Evolutionary conservation across 441 rosid species (phyloP), one percentile per base, ranked within the genome.

Genomic region (Brassica balearica): DNA sequence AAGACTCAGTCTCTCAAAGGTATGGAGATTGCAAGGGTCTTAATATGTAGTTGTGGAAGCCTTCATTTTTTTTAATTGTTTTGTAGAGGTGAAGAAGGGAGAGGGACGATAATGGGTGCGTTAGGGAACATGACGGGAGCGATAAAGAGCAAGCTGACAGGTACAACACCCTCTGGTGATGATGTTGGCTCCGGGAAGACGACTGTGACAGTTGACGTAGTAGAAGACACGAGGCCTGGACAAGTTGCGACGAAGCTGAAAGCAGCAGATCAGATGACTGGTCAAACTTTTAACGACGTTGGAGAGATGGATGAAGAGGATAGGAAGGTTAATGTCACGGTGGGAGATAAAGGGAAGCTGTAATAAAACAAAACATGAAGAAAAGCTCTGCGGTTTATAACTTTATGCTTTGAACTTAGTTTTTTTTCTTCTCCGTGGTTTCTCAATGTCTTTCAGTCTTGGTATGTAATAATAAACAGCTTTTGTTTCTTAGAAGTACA

Each of bases 221-320:
- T 25, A 8, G 81, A 76, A 56, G 82, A 86, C 29, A 77, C 87
- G 0, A 71, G 58, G 5, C 74, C 90, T 0, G 91, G 88, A 15
- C 75, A 65, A 0, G 85, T 86, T 53, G 91, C 88, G 0, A 15
- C 84, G 5, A 10, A 73, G 5, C 72, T 87, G 32, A 87, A 85
- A 74, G 65, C 80, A 17, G 34, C 90, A 1, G 89, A 90, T 69
- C 90, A 84, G 60, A 85, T 84, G 85, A 71, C 80, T 1, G 87
- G 88, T 8, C 91, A 85, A 69, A 69, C 91, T 22, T 87, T 88
- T 59, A 87, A 90, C 15, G 87, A 88, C 14, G 89, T 86, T 38
- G 92, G 91, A 32, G 63, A 58, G n/a, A 14, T 86, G 36, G 85
- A 74, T 15, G 22, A 53, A 7, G 59, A 15, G 3, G 22, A 14